Conservation (phyloP, 257 asterid genomes). For the Scutellaria barbata region DNA sequence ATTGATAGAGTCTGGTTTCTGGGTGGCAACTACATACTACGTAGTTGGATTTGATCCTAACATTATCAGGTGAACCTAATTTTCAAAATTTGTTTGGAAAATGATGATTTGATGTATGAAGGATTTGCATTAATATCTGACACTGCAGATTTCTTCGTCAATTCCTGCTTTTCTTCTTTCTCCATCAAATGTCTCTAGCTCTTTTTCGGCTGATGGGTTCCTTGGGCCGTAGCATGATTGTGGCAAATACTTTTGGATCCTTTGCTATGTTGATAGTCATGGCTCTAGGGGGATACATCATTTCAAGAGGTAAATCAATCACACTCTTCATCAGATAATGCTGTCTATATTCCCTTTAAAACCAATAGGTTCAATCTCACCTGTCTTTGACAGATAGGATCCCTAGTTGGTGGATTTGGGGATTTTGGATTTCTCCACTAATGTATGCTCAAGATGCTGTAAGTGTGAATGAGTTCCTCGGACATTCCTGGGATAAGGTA, state of each 20-base stretch:
- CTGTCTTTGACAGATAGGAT: slow-evolving; percentile 68
- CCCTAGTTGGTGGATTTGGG: slow-evolving; percentile 99
- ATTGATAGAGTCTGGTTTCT: slow-evolving; percentile 79
- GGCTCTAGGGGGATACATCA: slow-evolving; percentile 93
- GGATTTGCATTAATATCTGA: slow-evolving; percentile 31
- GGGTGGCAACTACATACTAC: slow-evolving; percentile 92
- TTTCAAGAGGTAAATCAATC: slow-evolving; percentile 79
- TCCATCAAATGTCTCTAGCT: slow-evolving; percentile 89
- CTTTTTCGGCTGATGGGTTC: slow-evolving; percentile 95
- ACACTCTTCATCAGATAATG: slow-evolving; percentile 6
- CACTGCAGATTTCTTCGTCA: slow-evolving; percentile 77
- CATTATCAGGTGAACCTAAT: slow-evolving; percentile 61
- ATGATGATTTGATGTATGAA: slow-evolving; percentile 24
- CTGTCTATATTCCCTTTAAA: slow-evolving; percentile 11
- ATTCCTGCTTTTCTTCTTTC: slow-evolving; percentile 76
- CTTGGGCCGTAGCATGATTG: slow-evolving; percentile 91
- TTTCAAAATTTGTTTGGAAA: slow-evolving; percentile 18
- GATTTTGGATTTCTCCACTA: slow-evolving; percentile 90
- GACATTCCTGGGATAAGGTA: slow-evolving; percentile 94
- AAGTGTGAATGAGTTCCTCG: slow-evolving; percentile 91
- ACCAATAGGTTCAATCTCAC: slow-evolving; percentile 18
- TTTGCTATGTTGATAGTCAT: slow-evolving; percentile 93
- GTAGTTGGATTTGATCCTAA: slow-evolving; percentile 94
- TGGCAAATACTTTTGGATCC: slow-evolving; percentile 97
- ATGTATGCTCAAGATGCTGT: slow-evolving; percentile 95